Evolutionary conservation across 176 grass and related monocot species (phyloP).

Genomic region (Carex kokanica): DNA sequence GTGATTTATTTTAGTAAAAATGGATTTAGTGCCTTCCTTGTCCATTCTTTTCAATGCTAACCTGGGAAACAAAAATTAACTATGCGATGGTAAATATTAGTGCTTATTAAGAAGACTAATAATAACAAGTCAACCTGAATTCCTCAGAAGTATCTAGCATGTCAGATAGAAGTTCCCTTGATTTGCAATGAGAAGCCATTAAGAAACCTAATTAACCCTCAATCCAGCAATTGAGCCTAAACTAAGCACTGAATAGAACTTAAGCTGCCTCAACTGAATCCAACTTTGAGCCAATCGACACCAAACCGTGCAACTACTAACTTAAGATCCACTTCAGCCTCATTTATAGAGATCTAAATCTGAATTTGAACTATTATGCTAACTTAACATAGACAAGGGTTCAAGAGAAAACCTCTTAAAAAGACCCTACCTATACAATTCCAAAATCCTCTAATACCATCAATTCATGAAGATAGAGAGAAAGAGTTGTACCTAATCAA

Average conservation of each 20-base stretch:
- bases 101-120: background rate
- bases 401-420: background rate
- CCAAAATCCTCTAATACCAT: background rate
- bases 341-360: background rate
- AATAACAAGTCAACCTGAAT: background rate
- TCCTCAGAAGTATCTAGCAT: background rate
- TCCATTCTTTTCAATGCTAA: background rate
- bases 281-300: background rate
- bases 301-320: background rate
- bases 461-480: background rate
- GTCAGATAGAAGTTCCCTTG: background rate
- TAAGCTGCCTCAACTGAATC: background rate
- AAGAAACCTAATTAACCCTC: background rate
- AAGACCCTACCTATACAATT: background rate
- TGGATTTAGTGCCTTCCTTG: background rate
- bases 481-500: slow-evolving; percentile 22
- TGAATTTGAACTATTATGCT: background rate
- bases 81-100: background rate
- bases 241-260: background rate
- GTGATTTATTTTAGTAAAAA: background rate
- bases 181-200: background rate
- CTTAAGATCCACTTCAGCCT: background rate
- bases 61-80: background rate
- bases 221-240: background rate
- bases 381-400: background rate